Evolutionary conservation across 208 protist species (phyloP).

Genomic region (Crithidia expoeki): DNA sequence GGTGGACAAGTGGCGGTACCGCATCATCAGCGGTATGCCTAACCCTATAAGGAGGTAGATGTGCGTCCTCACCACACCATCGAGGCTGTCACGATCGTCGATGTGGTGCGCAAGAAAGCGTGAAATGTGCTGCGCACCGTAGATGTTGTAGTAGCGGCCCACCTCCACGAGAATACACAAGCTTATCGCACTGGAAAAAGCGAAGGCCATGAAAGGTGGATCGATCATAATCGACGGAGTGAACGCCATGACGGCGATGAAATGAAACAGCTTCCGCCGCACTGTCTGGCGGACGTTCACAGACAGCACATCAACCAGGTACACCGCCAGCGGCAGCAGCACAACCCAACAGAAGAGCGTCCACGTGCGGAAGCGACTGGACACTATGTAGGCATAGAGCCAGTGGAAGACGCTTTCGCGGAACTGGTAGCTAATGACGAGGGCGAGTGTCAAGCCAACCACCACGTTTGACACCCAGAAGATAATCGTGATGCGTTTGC

Average conservation of each 20-base stretch:
- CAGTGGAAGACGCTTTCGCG: constrained; percentile 62
- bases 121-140: constrained; percentile 52
- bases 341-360: constrained; percentile 61
- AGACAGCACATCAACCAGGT: constrained; percentile 57
- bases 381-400: constrained; percentile 69
- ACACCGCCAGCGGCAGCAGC: constrained; percentile 58
- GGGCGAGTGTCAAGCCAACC: constrained; percentile 30
- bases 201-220: constrained; percentile 81
- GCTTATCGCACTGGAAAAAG: constrained; percentile 69
- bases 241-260: constrained; percentile 81
- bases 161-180: constrained; percentile 66
- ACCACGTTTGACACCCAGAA: constrained; percentile 60
- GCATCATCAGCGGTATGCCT: constrained; percentile 72
- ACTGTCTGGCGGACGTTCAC: constrained; percentile 50
- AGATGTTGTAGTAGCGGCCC: constrained; percentile 69
- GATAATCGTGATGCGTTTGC: constrained; percentile 62
- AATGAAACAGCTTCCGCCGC: constrained; percentile 89
- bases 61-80: constrained; percentile 82
- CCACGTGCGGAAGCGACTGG: constrained; percentile 60
- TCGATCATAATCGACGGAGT: constrained; percentile 80
- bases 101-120: constrained; percentile 73
- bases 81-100: constrained; percentile 69
- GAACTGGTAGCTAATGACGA: constrained; percentile 63
- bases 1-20: constrained; percentile 55
- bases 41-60: constrained; percentile 88